phyloP scores from a whole-genome alignment of 306 rosid species.

The Glycyrrhiza uralensis region DNA sequence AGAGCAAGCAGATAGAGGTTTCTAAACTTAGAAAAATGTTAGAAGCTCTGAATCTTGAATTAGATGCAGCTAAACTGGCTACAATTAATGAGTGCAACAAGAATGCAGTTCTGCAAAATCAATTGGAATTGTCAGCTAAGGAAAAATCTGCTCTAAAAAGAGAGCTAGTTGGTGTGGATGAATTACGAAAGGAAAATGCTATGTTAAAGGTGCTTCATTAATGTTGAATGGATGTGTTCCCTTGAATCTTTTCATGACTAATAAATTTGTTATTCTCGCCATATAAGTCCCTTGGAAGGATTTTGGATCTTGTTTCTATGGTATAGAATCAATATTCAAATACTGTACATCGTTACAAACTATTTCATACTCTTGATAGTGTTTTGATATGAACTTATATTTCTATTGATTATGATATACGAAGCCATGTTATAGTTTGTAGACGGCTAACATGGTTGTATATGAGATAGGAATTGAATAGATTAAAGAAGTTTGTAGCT shows the following conservation, averaged over 20 bases:
- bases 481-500: not conserved
- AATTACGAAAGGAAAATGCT: slow-evolving; percentile 75
- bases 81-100: slow-evolving; percentile 92
- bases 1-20: slow-evolving; percentile 67
- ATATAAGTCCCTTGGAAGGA: not conserved
- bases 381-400: not conserved
- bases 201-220: slow-evolving; percentile 54
- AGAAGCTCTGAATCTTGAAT: slow-evolving; percentile 76
- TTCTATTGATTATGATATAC: not conserved
- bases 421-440: not conserved
- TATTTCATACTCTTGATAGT: slow-evolving; percentile 5
- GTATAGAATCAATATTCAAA: not conserved
- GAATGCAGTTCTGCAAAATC: slow-evolving; percentile 86
- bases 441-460: not conserved
- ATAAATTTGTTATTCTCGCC: not conserved
- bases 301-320: not conserved
- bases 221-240: slow-evolving; percentile 3
- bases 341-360: not conserved
- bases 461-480: not conserved
- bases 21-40: slow-evolving; percentile 67
- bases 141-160: slow-evolving; percentile 77
- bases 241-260: slow-evolving; percentile 1
- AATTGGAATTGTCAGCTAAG: slow-evolving; percentile 67
- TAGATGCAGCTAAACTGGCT: slow-evolving; percentile 84
- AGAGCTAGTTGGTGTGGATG: slow-evolving; percentile 65